A percentile compares a stretch with the other conserved stretches of the same genome.
Conservation (phyloP, 495 filamentous ascomycete species). For the Lasiosphaeria hispida region DNA sequence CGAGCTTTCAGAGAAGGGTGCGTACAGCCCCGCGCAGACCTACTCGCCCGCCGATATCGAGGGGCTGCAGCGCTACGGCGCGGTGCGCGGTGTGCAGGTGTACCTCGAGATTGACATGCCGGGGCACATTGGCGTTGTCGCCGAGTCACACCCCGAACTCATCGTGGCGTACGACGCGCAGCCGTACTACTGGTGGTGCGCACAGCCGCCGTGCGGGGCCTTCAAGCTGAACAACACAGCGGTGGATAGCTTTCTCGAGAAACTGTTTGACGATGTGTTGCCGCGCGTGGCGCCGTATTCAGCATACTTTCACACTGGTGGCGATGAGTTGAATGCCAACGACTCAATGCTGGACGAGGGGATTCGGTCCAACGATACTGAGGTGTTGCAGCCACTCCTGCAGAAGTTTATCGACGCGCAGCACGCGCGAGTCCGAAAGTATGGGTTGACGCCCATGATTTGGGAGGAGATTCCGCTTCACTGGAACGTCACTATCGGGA, state of each 20-base stretch:
- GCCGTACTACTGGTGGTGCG: slow-evolving; percentile 66
- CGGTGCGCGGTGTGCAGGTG: slow-evolving; percentile 65
- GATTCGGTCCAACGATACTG: slow-evolving; percentile 57
- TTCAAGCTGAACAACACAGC: slow-evolving; percentile 67
- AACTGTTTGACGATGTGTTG: slow-evolving; percentile 66
- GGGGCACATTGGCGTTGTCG: slow-evolving; percentile 68
- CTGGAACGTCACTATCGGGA: slow-evolving; percentile 68
- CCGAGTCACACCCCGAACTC: slow-evolving; percentile 64
- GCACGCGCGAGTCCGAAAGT: slow-evolving; percentile 55
- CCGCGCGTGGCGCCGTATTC: slow-evolving; percentile 64
- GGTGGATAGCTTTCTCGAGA: slow-evolving; percentile 67
- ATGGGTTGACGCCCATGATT: slow-evolving; percentile 64
- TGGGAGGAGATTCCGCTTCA: slow-evolving; percentile 81
- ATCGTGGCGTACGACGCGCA: slow-evolving; percentile 67
- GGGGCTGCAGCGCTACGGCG: slow-evolving; percentile 64
- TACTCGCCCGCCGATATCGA: slow-evolving; percentile 64
- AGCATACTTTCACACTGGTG: slow-evolving; percentile 77
- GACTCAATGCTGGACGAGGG: slow-evolving; percentile 70
- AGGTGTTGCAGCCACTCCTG: slow-evolving; percentile 64
- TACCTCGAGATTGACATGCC: slow-evolving; percentile 80
- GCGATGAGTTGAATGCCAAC: slow-evolving; percentile 76
- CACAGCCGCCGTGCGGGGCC: slow-evolving; percentile 72
- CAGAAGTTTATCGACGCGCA: slow-evolving; percentile 68
- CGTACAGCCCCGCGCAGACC: slow-evolving; percentile 57
- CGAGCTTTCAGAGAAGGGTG: slow-evolving; percentile 64